Percentiles rank a stretch among this genome's conserved stretches.
Evolutionary conservation across 2,329 filamentous ascomycete genomes (phyloP).

Genomic region (Nigrospora oryzae): DNA sequence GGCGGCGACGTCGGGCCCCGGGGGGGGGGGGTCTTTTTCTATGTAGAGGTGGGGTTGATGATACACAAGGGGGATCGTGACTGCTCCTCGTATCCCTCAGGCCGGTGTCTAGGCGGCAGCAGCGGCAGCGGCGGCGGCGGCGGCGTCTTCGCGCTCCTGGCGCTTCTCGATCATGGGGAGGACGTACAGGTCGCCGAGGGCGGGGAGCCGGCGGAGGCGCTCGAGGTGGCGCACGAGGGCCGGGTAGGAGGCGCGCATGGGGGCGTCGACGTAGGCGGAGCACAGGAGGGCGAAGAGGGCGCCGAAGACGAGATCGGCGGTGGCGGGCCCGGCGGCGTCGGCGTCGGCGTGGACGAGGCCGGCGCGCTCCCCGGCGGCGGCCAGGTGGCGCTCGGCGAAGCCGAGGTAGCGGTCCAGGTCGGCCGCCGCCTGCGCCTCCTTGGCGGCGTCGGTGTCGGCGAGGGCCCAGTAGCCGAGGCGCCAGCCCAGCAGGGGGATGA

Average conservation of each 20-base stretch:
- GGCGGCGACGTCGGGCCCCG: too few species aligned
- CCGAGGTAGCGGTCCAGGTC: background rate
- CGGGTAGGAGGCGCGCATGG: constrained; percentile 9
- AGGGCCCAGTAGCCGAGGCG: background rate
- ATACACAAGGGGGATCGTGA: constrained; percentile 1
- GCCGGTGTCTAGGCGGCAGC: constrained; percentile 16
- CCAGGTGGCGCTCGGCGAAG: background rate
- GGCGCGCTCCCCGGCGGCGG: background rate
- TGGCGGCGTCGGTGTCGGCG: background rate
- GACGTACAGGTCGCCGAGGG: background rate
- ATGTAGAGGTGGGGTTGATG: background rate
- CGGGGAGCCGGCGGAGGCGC: background rate
- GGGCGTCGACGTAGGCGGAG: background rate
- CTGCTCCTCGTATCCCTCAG: too few species aligned
- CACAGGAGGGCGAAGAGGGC: background rate
- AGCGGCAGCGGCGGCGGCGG: too few species aligned
- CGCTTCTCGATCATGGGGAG: constrained; percentile 23
- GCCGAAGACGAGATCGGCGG: background rate
- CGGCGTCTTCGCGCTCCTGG: constrained; percentile 26
- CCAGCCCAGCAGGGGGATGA: background rate
- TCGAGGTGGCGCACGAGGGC: constrained; percentile 15
- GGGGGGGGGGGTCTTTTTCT: too few species aligned
- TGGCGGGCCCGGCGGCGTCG: background rate
- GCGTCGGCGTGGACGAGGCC: background rate
- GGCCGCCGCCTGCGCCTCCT: background rate